Evolutionary conservation across 2,329 filamentous ascomycete species (phyloP), one percentile per base, ranked within the genome.

Genomic region (Exophiala calicioides): DNA sequence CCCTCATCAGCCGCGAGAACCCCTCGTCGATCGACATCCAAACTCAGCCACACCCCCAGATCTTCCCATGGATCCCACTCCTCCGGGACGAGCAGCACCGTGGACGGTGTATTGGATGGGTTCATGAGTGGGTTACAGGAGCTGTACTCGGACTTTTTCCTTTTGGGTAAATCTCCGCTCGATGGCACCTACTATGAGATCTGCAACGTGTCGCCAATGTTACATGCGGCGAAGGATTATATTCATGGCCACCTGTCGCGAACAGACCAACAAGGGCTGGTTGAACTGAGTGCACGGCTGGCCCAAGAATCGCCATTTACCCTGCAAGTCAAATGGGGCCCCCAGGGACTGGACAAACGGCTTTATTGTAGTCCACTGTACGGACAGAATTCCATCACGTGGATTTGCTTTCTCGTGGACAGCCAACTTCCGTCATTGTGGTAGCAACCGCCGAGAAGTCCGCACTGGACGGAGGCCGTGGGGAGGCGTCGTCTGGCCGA

Each of bases 281-380:
- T 41, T 13, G 46, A 57, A 18, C 42, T 61, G 7, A 51, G 56
- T 39, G 34, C 38, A 26, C 16, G 49, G 19, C 50, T 62, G 24
- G 56, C 44, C 7, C 30, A 32, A 29, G 55, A 46, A 18, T 44
- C 47, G 29, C 49, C 52, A 13, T 62, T 63, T 44, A 39, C 39
- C 15, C 48, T 59, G 10, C 47, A 41, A 19, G 53, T 64, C n/a
- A 58, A 53, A 50, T 64, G 62, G 61, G 62, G 60, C 4, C 33
- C 35, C 8, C 15, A 37, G 19, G 59, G 58, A 2, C 23, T 27
- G n/a, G 50, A 51, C 10, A 62, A 58, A 38, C 51, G 57, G 26
- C 50, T 62, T 15, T 63, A 64, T 48, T 64, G 58, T 47, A 58
- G 56, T 39, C 62, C 62, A 34, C 50, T 62, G 18, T 58, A 59